A percentile compares a stretch with the other conserved stretches of the same genome.
These are phyloP conservation scores for Sequoia sempervirens DNA, from an alignment of 75 land plant species.

Conservation along the genomic window DNA sequence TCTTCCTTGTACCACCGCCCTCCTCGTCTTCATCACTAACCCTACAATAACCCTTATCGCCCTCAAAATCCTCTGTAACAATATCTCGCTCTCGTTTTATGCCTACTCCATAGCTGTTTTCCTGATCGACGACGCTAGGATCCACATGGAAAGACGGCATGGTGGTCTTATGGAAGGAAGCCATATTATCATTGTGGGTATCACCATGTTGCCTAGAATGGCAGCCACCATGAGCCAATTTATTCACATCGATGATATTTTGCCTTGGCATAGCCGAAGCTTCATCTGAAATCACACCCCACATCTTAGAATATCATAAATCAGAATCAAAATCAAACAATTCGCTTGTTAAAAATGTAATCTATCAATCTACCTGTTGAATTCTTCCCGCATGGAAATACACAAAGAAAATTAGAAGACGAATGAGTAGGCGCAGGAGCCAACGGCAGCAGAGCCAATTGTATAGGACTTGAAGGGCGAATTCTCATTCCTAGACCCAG, in stretches of 20 bases:
- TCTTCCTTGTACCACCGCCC: conserved; percentile 46
- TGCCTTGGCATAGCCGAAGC: background rate
- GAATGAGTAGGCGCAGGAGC: background rate
- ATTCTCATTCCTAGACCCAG: background rate
- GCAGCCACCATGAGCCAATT: background rate
- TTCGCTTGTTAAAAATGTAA: too few relatives aligned
- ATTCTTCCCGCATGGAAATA: background rate
- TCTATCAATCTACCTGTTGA: background rate
- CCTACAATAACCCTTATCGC: conserved; percentile 9
- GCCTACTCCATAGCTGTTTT: background rate
- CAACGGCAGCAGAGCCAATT: background rate
- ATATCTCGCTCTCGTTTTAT: conserved; percentile 25
- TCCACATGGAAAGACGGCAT: conserved; percentile 34
- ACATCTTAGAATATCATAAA: too few relatives aligned
- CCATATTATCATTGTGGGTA: background rate
- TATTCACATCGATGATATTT: conserved; percentile 1
- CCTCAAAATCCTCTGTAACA: conserved; percentile 11
- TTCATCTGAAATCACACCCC: background rate
- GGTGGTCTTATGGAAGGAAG: conserved; percentile 23
- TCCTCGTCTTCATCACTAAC: conserved; percentile 50
- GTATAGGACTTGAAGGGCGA: background rate
- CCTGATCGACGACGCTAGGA: conserved; percentile 3
- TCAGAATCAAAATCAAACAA: background rate
- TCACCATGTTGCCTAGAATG: background rate
- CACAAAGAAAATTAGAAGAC: too few relatives aligned